Conservation (phyloP, 495 filamentous ascomycete genomes). For the Bombardia bombarda region DNA sequence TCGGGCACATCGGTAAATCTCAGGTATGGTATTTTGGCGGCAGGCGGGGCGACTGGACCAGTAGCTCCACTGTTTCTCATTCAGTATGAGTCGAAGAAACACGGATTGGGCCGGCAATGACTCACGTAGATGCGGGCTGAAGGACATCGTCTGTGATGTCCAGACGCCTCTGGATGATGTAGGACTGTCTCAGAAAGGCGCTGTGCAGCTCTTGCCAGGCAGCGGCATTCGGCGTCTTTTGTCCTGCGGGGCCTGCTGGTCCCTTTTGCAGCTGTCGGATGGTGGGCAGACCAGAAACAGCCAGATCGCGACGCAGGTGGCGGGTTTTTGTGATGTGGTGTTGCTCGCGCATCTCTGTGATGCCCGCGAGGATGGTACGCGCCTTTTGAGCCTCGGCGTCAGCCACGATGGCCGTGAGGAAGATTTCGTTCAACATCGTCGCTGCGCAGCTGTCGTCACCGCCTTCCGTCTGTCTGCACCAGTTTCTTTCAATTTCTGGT, state of each 20-base stretch:
- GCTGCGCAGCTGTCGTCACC: too few relatives aligned
- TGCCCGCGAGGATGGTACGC: constrained; percentile 29
- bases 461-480: too few relatives aligned
- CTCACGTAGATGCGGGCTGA: constrained; percentile 1
- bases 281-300: constrained; percentile 10
- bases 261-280: constrained; percentile 27
- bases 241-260: too few relatives aligned
- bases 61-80: background rate
- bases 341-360: constrained; percentile 31
- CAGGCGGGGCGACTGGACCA: background rate
- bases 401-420: constrained; percentile 29
- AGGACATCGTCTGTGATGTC: constrained; percentile 26
- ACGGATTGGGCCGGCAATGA: background rate
- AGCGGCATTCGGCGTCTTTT: constrained; percentile 13
- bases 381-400: constrained; percentile 26
- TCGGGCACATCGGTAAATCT: constrained; percentile 38
- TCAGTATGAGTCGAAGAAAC: background rate
- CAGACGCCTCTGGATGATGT: constrained; percentile 30
- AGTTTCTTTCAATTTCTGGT: too few relatives aligned
- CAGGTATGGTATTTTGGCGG: constrained; percentile 10
- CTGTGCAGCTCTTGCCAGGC: constrained; percentile 34
- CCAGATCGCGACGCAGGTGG: constrained; percentile 21
- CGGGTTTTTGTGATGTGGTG: constrained; percentile 27
- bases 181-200: constrained; percentile 30
- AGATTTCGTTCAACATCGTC: constrained; percentile 30